Evolutionary conservation across 2,329 filamentous ascomycete species (phyloP).

Genomic region (Monosporascus sp.): DNA sequence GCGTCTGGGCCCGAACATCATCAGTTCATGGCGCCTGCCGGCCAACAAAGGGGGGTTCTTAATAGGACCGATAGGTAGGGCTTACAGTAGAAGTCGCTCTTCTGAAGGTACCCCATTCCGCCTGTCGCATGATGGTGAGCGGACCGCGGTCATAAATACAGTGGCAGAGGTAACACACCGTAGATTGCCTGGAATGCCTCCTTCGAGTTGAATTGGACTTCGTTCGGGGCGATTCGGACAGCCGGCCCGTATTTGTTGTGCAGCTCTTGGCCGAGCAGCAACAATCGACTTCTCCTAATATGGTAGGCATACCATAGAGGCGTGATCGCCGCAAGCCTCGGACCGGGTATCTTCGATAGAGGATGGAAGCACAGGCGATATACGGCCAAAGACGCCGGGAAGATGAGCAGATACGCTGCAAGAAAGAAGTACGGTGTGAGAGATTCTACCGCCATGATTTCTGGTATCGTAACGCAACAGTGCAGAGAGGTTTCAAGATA

Average conservation of each 20-base stretch:
- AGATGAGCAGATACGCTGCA: constrained; percentile 1
- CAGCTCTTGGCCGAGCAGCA: constrained; percentile 36
- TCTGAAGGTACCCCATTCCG: constrained; percentile 43
- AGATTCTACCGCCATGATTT: background rate
- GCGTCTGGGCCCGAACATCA: constrained; percentile 37
- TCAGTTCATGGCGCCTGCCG: background rate
- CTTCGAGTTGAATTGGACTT: constrained; percentile 47
- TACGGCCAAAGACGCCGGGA: constrained; percentile 7
- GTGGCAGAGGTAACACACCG: constrained; percentile 25
- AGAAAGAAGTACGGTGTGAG: constrained; percentile 3
- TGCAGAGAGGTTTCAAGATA: background rate
- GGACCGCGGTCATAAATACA: background rate
- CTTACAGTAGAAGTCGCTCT: constrained; percentile 49
- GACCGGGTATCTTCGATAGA: constrained; percentile 1
- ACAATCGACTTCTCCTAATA: constrained; percentile 38
- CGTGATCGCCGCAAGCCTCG: constrained; percentile 14
- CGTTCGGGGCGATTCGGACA: constrained; percentile 50
- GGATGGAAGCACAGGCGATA: constrained; percentile 13
- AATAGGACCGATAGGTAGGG: background rate
- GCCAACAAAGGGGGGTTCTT: background rate
- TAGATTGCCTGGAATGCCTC: constrained; percentile 46
- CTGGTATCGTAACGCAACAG: background rate
- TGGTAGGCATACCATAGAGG: constrained; percentile 16
- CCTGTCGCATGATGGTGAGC: constrained; percentile 24
- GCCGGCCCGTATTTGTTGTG: constrained; percentile 43